Percentiles rank a stretch among this genome's conserved stretches.
These are phyloP conservation scores for Paecilomyces dactylethromorphus DNA, from an alignment of 2,329 filamentous ascomycete species.

Conservation along the genomic window DNA sequence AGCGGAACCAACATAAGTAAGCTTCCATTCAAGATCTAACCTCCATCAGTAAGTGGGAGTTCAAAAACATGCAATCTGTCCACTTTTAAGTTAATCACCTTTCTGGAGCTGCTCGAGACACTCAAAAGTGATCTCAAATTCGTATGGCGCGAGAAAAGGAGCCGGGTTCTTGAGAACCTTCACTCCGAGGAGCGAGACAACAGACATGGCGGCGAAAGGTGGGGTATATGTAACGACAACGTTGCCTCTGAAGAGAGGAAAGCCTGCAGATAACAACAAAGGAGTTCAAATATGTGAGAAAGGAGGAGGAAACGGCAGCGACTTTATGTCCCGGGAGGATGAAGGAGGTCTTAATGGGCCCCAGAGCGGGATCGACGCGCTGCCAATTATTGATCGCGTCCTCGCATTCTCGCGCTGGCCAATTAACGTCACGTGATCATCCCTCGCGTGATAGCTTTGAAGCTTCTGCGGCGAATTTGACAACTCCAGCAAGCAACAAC, in stretches of 20 bases:
- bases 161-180: slow-evolving; percentile 97
- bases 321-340: slow-evolving; percentile 1
- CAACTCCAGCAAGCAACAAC: slow-evolving; percentile 3
- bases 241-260: neutral
- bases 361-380: slow-evolving; percentile 3
- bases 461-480: slow-evolving; percentile 15
- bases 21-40: slow-evolving; percentile 95
- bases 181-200: slow-evolving; percentile 91
- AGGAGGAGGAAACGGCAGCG: neutral
- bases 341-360: neutral
- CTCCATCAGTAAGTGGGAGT: slow-evolving; percentile 13
- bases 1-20: slow-evolving; percentile 97
- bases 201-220: slow-evolving; percentile 63
- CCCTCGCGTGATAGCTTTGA: slow-evolving; percentile 9
- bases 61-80: neutral
- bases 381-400: slow-evolving; percentile 13
- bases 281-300: slow-evolving; percentile 2
- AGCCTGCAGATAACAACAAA: neutral
- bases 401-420: slow-evolving; percentile 22
- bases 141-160: slow-evolving; percentile 84
- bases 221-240: slow-evolving; percentile 1
- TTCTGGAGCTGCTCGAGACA: slow-evolving; percentile 92
- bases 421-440: slow-evolving; percentile 24
- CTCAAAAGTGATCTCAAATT: slow-evolving; percentile 98
- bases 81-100: slow-evolving; percentile 45